Evolutionary conservation across 176 grass and related monocot species (phyloP).

Genomic region (Oryza coarctata): DNA sequence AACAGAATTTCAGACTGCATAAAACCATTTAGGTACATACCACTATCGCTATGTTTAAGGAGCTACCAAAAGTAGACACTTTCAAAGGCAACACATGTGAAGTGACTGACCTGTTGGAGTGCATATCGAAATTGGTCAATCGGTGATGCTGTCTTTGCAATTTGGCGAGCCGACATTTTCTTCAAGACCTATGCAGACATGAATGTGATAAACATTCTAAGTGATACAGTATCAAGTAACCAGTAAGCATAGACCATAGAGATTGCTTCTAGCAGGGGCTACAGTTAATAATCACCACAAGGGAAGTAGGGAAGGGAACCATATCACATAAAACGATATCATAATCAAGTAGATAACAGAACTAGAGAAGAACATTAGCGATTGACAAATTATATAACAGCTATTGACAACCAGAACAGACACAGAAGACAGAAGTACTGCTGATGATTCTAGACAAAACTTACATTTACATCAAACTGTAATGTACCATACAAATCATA

Average conservation of each 20-base stretch:
- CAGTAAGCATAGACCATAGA: constrained; percentile 12
- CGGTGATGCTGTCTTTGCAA: constrained; percentile 78
- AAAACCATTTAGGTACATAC: background rate
- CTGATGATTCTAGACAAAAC: background rate
- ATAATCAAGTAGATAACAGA: no score
- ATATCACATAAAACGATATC: background rate
- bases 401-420: background rate
- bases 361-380: background rate
- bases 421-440: background rate
- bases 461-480: background rate
- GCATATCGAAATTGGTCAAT: constrained; percentile 78
- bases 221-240: constrained; percentile 3
- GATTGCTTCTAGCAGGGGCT: background rate
- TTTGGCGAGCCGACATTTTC: constrained; percentile 73
- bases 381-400: background rate
- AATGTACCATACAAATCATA: background rate
- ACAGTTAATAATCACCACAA: background rate
- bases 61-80: background rate
- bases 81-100: constrained; percentile 19
- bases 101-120: constrained; percentile 75
- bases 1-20: background rate
- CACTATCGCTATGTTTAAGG: background rate
- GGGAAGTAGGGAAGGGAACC: no score
- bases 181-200: constrained; percentile 65
- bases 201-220: constrained; percentile 13